Evolutionary conservation across 2,329 filamentous ascomycete species (phyloP), one percentile per base, ranked within the genome.

Genomic region (Neoarthrinium moseri): DNA sequence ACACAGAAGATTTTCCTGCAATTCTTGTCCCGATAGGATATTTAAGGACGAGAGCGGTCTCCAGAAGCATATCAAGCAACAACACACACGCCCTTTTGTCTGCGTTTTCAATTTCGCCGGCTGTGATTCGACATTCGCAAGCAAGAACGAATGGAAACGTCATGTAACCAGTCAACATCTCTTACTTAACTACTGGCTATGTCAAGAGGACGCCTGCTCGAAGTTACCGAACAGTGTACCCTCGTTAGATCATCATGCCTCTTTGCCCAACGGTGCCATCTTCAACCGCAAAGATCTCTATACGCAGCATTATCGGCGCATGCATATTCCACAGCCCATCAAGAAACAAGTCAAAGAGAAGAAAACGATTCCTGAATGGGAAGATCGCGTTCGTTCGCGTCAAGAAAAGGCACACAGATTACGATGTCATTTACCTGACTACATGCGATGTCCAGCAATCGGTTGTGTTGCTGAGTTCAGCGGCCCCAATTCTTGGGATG

Each of bases 81-180:
- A 74, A 21, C 81, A 85, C 56, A 76, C 72, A 2, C 77, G 80
- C 1, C 77, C 81, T 0, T 94, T 92, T 59, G 73, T 77, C 20
- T 97, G 92, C 64, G 83, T 89, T 46, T 91, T 96, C 63, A 72
- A 80, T 23, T 84, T 81, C 45, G 94, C 91, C 46, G 87, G 86
- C 26, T 97, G 92, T 68, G 53, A 51, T 1, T 80, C 83, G 3
- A 83, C 77, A 1, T 96, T 96, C 59, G 77, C 79, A 3, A 84
- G 78, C 55, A 96, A 95, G 70, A 96, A 96, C 62, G 91, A 96
- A 64, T 96, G 92, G 92, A 96, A 96, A 66, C 83, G 92, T 0
- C 92, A 97, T 61, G 82, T 92, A 57, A 71, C 75, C 24, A 87
- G 86, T 0, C 87, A 95, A 60, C 92, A 97, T 60, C 73, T 96